These are phyloP conservation scores for Kodamaea sp. DNA, from an alignment of 1,139 yeast genomes.

Conservation along the genomic window DNA sequence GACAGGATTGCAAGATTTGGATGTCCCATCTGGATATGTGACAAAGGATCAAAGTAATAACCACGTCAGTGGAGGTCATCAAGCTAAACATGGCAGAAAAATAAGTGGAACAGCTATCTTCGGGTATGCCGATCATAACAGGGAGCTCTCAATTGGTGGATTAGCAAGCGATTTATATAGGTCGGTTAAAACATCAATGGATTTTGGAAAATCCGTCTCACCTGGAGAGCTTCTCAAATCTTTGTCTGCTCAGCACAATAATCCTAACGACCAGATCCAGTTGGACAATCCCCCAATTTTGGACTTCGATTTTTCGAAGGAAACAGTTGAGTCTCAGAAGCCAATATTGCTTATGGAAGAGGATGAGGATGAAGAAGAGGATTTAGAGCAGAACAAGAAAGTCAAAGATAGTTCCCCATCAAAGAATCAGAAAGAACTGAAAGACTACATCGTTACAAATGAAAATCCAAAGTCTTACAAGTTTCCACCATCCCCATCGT, in stretches of 20 bases:
- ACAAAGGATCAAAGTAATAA: slow-evolving; percentile 4
- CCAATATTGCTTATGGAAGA: slow-evolving; percentile 31
- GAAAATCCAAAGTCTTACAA: slow-evolving; percentile 45
- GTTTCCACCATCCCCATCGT: slow-evolving; percentile 48
- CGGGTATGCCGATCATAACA: slow-evolving; percentile 57
- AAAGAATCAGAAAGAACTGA: slow-evolving; percentile 10
- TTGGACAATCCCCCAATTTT: slow-evolving; percentile 16
- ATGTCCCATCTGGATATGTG: slow-evolving; percentile 41
- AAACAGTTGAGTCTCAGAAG: slow-evolving; percentile 13
- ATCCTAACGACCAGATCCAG: slow-evolving; percentile 6
- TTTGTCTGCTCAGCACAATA: slow-evolving; percentile 11
- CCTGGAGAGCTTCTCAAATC: slow-evolving; percentile 38
- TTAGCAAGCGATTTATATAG: slow-evolving; percentile 25
- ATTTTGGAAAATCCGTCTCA: slow-evolving; percentile 32
- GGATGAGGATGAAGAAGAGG: slow-evolving; percentile 27
- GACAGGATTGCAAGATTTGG: slow-evolving; percentile 50
- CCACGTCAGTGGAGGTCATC: slow-evolving; percentile 7
- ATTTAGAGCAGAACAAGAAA: slow-evolving; percentile 11
- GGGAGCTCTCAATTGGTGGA: slow-evolving; percentile 52
- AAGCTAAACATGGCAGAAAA: slow-evolving; percentile 35
- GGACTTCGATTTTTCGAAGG: slow-evolving; percentile 19
- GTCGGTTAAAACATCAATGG: slow-evolving; percentile 18
- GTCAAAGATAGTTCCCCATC: slow-evolving; percentile 3
- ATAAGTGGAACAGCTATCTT: slow-evolving; percentile 66
- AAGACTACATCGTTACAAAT: slow-evolving; percentile 45